These are phyloP conservation scores for Cladophialophora psammophila DNA, from an alignment of 2,329 filamentous ascomycete species.

Conservation along the genomic window DNA sequence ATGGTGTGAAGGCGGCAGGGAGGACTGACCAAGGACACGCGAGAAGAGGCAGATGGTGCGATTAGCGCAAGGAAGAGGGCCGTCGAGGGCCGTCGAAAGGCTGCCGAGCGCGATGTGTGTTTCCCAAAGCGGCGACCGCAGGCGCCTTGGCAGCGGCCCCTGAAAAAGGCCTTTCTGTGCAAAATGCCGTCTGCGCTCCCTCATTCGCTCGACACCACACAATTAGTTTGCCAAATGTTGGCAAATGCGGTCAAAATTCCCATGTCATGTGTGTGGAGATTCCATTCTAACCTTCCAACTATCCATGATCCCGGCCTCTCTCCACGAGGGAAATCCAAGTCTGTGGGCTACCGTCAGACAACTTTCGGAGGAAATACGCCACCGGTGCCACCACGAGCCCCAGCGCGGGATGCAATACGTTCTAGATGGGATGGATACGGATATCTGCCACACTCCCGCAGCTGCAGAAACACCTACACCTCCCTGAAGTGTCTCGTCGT, in stretches of 20 bases:
- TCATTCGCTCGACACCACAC: constrained; percentile 23
- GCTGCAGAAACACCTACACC: constrained; percentile 15
- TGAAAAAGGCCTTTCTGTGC: constrained; percentile 22
- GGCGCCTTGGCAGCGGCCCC: constrained; percentile 29
- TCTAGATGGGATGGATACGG: neutral
- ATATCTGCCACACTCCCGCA: neutral
- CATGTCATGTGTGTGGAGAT: constrained; percentile 6
- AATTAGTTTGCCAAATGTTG: constrained; percentile 25
- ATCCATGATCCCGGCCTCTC: constrained; percentile 14
- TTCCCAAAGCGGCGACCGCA: neutral
- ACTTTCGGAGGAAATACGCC: neutral
- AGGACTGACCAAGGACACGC: constrained; percentile 34
- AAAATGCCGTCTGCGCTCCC: constrained; percentile 11
- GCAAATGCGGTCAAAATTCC: constrained; percentile 19
- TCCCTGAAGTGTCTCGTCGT: constrained; percentile 8
- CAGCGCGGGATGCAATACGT: neutral
- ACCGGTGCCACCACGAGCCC: neutral
- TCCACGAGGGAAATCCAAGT: neutral
- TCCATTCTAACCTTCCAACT: neutral
- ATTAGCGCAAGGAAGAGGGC: constrained; percentile 25
- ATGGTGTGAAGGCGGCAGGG: constrained; percentile 37
- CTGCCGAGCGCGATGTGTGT: neutral
- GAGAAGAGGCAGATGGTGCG: constrained; percentile 23
- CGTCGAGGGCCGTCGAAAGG: constrained; percentile 12
- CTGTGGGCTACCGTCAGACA: neutral